Evolutionary conservation across 441 rosid species (phyloP), one percentile per base, ranked within the genome.

Genomic region (Breynia disticha): DNA sequence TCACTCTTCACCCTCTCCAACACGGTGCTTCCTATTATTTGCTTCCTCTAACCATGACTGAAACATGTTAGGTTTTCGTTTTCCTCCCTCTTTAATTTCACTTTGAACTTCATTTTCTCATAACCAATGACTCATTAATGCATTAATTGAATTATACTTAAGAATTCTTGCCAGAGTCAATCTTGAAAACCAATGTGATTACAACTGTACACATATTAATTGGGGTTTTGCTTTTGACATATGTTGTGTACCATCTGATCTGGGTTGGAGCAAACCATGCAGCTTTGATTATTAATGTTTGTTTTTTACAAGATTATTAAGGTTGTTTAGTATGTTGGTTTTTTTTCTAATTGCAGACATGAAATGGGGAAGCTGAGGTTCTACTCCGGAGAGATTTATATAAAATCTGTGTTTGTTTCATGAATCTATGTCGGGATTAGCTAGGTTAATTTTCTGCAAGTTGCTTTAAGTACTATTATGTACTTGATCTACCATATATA

Each of bases 1-100:
- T 79, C 60, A 82, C 94, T 28, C 73, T 88, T 50, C 79, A 79
- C 11, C 69, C 95, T 12, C 98, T 93, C 54, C 87, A 93, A 56
- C 86, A 82, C 28, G 97, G 91, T 42, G 83, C 81, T 44, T 82
- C 75, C 56, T 93, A 88, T 61, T 93, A 93, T 71, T 76, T 86
- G 76, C 84, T 87, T 38, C 60, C 67, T 19, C 45, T 62, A 12
- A 54, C 63, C 47, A 28, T 47, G 18, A 16, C 39, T 16, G 43
- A 18, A 64, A 37, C 46, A 38, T 42, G 66, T 70, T 12, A 42
- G 54, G 60, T 2, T 41, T 1, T 9, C 42, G 11, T 17, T n/a
- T 5, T 11, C 49, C 17, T 60, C 44, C 16, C 55, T 22, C 54
- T 41, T 46, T 10, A 35, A 8, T 51, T 28, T 28, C 32, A 21